Base-by-base conservation (phyloP, 306 rosid species). In the Acacia crassicarpa region DNA sequence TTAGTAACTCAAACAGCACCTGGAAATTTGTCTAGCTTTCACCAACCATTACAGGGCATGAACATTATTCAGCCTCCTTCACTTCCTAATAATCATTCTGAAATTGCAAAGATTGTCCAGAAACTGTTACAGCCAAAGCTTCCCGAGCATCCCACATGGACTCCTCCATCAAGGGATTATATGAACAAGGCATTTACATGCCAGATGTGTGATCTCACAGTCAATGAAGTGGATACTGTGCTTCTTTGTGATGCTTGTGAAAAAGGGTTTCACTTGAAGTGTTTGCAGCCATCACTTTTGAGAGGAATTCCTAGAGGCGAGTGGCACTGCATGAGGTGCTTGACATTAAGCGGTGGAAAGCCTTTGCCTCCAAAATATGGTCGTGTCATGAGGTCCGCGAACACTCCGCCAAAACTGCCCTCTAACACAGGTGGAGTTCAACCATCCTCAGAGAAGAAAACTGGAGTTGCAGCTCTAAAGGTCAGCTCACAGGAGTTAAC, bases 331-430 rank as follows among this genome's bases (percentile, higher is more conserved):
- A 75, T 87, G 78, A 89, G 85, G 81, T 95, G 99, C 89, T 87
- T 95, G 90, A 82, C 88, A 44, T 80, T 90, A 84, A 95, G 98
- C 54, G 88, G 93, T 74, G 99, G 99, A 72, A 95, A 93, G 83
- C 94, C 98, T 85, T 87, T 95, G 91, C 97, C 99, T 44, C 99
- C 99, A n/a, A 95, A 95, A 85, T 95, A 93, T 86, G 99, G 99
- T 14, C 98, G 98, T 78, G 99, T 95, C 74, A 95, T 92, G 98
- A 90, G 99, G 84, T 93, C 98, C 40, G 85, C 92, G 51, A 93
- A 86, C 43, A 89, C 88, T 53, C 91, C 91, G 61, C 89, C 89
- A 53, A 93, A 87, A 74, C 65, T 86, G 80, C 84, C 96, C 78
- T 73, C 97, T 48, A 90, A 56, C 80, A 74, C 83, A 3, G 86